These are phyloP conservation scores for Aspergillus nomiae DNA, from an alignment of 2,329 filamentous ascomycete genomes.

Conservation along the genomic window DNA sequence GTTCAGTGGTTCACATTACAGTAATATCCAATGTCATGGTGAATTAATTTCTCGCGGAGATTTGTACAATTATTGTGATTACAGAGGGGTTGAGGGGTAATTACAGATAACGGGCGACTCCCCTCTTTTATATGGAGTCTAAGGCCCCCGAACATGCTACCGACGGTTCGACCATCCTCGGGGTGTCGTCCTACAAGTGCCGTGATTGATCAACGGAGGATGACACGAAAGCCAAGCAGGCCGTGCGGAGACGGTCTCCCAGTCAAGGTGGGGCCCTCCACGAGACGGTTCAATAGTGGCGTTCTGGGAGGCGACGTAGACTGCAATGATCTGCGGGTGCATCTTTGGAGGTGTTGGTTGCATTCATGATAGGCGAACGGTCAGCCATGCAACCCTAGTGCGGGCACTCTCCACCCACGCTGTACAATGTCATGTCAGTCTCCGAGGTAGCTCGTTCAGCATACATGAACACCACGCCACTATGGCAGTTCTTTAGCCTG, in stretches of 20 bases:
- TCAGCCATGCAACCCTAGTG: neutral
- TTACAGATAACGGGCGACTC: neutral
- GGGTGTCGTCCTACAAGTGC: too few relatives aligned
- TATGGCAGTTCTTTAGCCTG: too few relatives aligned
- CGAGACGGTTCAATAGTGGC: neutral
- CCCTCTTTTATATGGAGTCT: neutral
- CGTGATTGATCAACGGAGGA: neutral
- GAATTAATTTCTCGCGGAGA: neutral
- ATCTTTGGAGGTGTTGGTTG: too few relatives aligned
- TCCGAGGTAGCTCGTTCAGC: neutral
- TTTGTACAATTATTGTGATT: neutral
- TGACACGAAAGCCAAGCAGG: neutral
- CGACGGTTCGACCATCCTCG: neutral
- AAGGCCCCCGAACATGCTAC: too few relatives aligned
- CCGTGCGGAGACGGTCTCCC: neutral
- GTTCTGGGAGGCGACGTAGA: neutral
- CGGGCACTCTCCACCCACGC: neutral
- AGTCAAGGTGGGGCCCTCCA: neutral
- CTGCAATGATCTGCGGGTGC: neutral
- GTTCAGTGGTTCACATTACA: neutral
- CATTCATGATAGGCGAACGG: too few relatives aligned
- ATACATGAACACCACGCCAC: neutral
- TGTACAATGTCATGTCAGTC: neutral
- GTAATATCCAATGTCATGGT: constrained; percentile 19
- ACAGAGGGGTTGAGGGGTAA: neutral